Conservation (phyloP, 2,329 filamentous ascomycete species). For the Elsinoe fawcettii region DNA sequence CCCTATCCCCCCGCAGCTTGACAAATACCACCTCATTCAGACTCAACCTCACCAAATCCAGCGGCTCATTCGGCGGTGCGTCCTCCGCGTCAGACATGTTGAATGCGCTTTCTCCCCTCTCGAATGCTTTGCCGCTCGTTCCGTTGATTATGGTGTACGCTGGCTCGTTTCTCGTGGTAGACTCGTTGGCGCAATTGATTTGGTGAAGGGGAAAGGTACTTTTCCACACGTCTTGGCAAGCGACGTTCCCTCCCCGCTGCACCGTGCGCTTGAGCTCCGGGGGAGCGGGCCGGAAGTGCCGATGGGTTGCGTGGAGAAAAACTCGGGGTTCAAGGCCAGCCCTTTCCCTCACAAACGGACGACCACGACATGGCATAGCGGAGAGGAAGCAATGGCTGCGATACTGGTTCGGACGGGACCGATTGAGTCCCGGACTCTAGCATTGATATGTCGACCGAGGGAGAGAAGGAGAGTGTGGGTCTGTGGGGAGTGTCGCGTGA, state of each 20-base stretch:
- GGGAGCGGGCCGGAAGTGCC: not conserved
- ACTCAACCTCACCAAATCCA: slow-evolving; percentile 89
- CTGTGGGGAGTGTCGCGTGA: slow-evolving; percentile 21
- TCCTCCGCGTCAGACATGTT: slow-evolving; percentile 76
- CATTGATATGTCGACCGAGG: slow-evolving; percentile 18
- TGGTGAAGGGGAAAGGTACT: not conserved
- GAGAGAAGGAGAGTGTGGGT: slow-evolving; percentile 21
- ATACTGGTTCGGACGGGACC: slow-evolving; percentile 23
- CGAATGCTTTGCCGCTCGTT: not conserved
- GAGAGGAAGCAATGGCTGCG: slow-evolving; percentile 21
- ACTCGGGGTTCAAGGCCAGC: not conserved
- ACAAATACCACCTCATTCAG: slow-evolving; percentile 96
- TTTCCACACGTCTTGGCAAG: not conserved
- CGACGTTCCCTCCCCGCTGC: not conserved
- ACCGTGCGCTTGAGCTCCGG: not conserved
- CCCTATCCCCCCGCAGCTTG: slow-evolving; percentile 89
- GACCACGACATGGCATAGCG: too few relatives aligned
- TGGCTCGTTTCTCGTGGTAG: not conserved
- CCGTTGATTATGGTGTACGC: not conserved
- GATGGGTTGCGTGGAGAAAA: not conserved
- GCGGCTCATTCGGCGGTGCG: slow-evolving; percentile 60
- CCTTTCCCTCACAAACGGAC: too few relatives aligned
- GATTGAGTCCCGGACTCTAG: slow-evolving; percentile 15
- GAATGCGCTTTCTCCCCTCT: not conserved
- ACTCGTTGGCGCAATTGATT: not conserved